Evolutionary conservation across 306 rosid genomes (phyloP).

Genomic region (Gleditsia sinensis): DNA sequence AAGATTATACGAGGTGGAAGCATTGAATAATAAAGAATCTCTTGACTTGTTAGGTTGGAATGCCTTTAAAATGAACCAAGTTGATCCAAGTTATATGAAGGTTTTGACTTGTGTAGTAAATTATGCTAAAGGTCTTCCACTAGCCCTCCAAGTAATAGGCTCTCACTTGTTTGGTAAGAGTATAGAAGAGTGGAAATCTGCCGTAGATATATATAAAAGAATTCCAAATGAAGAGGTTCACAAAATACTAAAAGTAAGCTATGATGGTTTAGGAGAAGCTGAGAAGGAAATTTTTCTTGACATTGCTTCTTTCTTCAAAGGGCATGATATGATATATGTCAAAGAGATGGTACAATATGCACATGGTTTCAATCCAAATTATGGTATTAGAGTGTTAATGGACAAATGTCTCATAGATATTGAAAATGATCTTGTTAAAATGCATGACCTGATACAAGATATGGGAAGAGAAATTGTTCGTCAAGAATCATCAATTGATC

Average conservation of each 20-base stretch:
- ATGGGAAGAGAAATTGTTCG: constrained; percentile 33
- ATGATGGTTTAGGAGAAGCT: constrained; percentile 7
- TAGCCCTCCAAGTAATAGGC: constrained; percentile 36
- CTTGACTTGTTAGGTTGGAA: constrained; percentile 30
- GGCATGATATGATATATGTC: background rate
- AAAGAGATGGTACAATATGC: background rate
- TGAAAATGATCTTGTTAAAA: background rate
- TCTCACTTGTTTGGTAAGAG: constrained; percentile 10
- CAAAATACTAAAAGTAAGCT: constrained; percentile 12
- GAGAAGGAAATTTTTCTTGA: constrained; percentile 26
- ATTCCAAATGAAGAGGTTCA: background rate
- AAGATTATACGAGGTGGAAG: background rate
- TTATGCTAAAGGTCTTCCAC: constrained; percentile 27
- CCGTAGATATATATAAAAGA: background rate
- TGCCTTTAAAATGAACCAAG: constrained; percentile 1
- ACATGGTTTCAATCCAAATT: background rate
- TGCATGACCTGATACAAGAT: constrained; percentile 21
- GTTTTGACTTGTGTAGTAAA: background rate
- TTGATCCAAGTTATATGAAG: background rate
- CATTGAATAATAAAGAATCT: background rate
- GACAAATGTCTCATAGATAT: constrained; percentile 32
- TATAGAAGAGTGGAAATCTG: constrained; percentile 13
- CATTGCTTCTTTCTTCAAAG: constrained; percentile 31
- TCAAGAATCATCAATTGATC: background rate
- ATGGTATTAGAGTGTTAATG: background rate